Percentiles rank a stretch among this genome's conserved stretches.
Conservation (phyloP, 805 yeast genomes). For the Yueomyces sp. region DNA sequence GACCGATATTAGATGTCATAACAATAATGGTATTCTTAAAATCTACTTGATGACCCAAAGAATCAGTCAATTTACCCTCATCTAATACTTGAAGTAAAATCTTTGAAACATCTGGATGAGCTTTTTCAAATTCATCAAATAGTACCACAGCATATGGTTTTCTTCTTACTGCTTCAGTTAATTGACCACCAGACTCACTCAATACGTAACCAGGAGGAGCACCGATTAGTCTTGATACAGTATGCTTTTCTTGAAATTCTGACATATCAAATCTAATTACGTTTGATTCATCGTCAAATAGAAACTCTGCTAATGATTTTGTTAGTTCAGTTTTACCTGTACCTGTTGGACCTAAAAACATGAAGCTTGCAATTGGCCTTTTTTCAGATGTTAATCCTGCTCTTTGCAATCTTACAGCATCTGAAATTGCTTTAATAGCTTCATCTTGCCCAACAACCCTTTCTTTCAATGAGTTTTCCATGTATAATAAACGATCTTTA, state of each 20-base stretch:
- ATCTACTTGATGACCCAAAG: slow-evolving; percentile 89
- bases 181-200: slow-evolving; percentile 84
- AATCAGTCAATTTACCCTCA: slow-evolving; percentile 89
- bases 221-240: slow-evolving; percentile 83
- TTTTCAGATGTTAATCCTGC: slow-evolving; percentile 93
- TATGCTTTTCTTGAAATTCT: slow-evolving; percentile 90
- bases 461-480: slow-evolving; percentile 67
- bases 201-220: slow-evolving; percentile 98
- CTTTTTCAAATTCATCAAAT: slow-evolving; percentile 95
- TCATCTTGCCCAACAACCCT: slow-evolving; percentile 93
- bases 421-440: slow-evolving; percentile 79
- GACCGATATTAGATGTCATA: slow-evolving; percentile 95
- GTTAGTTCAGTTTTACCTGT: slow-evolving; percentile 97
- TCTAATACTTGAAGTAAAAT: slow-evolving; percentile 82
- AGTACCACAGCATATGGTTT: slow-evolving; percentile 88
- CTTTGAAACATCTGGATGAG: slow-evolving; percentile 91
- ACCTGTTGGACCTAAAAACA: slow-evolving; percentile 97
- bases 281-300: slow-evolving; percentile 79
- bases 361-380: slow-evolving; percentile 91
- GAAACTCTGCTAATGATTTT: slow-evolving; percentile 79
- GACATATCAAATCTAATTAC: slow-evolving; percentile 95
- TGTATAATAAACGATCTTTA: slow-evolving; percentile 74
- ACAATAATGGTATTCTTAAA: slow-evolving; percentile 90
- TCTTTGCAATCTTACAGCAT: slow-evolving; percentile 90
- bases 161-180: slow-evolving; percentile 91